phyloP scores from a whole-genome alignment of 1,139 yeast genomes.

The Scheffersomyces quercinus region DNA sequence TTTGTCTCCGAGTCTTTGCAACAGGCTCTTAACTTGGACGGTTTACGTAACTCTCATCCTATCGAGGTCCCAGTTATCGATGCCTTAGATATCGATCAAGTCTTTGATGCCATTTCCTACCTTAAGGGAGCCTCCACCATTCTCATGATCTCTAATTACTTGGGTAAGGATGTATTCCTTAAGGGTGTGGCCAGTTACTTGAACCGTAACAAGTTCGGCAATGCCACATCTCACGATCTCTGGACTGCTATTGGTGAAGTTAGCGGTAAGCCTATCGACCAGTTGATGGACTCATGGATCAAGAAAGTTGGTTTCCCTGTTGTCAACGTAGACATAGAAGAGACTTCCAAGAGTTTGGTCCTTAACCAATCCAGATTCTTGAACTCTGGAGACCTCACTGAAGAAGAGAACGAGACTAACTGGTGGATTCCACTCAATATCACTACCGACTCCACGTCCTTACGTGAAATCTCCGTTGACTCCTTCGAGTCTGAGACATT shows the following conservation, averaged over 20 bases:
- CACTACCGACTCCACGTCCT: slow-evolving; percentile 11
- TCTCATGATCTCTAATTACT: slow-evolving; percentile 67
- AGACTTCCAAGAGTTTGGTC: slow-evolving; percentile 36
- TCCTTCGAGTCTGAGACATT: slow-evolving; percentile 24
- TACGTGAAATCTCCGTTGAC: slow-evolving; percentile 30
- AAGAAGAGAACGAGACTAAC: slow-evolving; percentile 46
- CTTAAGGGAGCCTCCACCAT: slow-evolving; percentile 78
- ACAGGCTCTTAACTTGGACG: slow-evolving; percentile 68
- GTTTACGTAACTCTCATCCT: slow-evolving; percentile 78
- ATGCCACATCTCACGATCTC: slow-evolving; percentile 77
- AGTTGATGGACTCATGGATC: slow-evolving; percentile 82
- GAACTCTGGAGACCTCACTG: slow-evolving; percentile 74
- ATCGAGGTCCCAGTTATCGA: slow-evolving; percentile 81
- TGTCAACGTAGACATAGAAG: slow-evolving; percentile 56
- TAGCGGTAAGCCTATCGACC: slow-evolving; percentile 70
- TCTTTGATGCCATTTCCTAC: slow-evolving; percentile 83
- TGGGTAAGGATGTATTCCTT: slow-evolving; percentile 66
- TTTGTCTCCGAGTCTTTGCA: slow-evolving; percentile 71
- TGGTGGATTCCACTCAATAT: slow-evolving; percentile 78
- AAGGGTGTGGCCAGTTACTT: slow-evolving; percentile 74
- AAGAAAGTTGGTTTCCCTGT: slow-evolving; percentile 84
- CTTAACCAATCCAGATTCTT: slow-evolving; percentile 75
- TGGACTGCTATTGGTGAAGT: slow-evolving; percentile 77
- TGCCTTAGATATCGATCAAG: slow-evolving; percentile 82
- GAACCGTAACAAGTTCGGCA: slow-evolving; percentile 67